Evolutionary conservation across 306 rosid species (phyloP), one percentile per base, ranked within the genome.

Genomic region (Sphenostylis stenocarpa): DNA sequence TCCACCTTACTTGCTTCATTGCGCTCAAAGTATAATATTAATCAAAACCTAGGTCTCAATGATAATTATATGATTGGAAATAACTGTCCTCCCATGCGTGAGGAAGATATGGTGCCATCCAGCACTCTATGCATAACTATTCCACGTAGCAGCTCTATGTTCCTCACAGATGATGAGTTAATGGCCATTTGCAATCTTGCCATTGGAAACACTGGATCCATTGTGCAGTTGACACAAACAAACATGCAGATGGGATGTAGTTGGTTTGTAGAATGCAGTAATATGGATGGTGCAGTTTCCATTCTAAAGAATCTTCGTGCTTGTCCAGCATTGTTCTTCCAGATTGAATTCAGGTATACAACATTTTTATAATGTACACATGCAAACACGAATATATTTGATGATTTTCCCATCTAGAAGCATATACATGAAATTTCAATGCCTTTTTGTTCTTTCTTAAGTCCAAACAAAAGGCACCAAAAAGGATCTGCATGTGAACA

Each of bases 201-300:
- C 33, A 68, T 91, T 63, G 82, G 88, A 61, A 87, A 85, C 69
- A 17, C 79, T 15, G 96, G 93, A 26, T 86, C 90, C 86, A 82
- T 87, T 69, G 76, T 83, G 65, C 85, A 91, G 84, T 79, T 91
- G 78, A 84, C 88, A 47, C 90, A 81, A 49, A 85, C 90, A 79
- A 86, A 84, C 76, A 75, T 79, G 81, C 91, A 84, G 66, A 81
- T 45, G 81, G 91, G 90, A 45, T 85, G 88, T 78, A 87, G 93
- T 85, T 91, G 96, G 96, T 81, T 87, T 84, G 89, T 89, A 38
- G 96, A 91, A 74, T 91, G 91, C 81, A 87, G 81, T 84, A 89
- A 85, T 77, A 78, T 87, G 5, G 93, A 89, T 71, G 89, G 89
- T 45, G 96, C 93, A 19, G 80, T 81, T 73, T 79, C 89, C 48